Evolutionary conservation across 176 grass and related monocot genomes (phyloP).

Genomic region (Cenchrus purpureus): DNA sequence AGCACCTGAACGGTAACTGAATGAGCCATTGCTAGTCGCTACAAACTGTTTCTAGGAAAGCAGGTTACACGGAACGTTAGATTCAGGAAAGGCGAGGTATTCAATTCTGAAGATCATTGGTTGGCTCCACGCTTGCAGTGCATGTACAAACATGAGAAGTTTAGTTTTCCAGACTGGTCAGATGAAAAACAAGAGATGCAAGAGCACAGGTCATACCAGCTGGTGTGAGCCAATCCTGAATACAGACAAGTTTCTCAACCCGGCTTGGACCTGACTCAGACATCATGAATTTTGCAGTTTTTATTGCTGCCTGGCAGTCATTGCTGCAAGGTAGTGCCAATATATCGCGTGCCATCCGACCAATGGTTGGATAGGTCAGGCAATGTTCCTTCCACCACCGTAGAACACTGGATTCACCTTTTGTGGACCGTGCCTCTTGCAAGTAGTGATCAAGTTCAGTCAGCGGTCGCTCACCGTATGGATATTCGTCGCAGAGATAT

Average conservation of each 20-base stretch:
- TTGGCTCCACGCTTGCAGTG: neutral
- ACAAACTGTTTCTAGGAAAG: neutral
- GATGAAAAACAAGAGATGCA: neutral
- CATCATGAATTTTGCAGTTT: neutral
- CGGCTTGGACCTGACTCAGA: neutral
- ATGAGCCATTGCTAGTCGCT: neutral
- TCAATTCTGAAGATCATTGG: neutral
- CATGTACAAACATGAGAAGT: neutral
- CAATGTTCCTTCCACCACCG: constrained; percentile 40
- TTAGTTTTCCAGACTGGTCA: neutral
- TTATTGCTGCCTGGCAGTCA: constrained; percentile 20
- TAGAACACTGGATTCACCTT: neutral
- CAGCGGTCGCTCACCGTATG: neutral
- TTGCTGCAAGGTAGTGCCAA: constrained; percentile 13
- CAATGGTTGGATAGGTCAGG: constrained; percentile 14
- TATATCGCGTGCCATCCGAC: constrained; percentile 42
- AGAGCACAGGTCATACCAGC: constrained; percentile 5
- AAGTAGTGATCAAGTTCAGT: constrained; percentile 48
- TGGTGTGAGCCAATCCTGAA: constrained; percentile 24
- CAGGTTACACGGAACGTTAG: constrained; percentile 14
- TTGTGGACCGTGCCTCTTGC: constrained; percentile 4
- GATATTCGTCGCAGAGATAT: neutral
- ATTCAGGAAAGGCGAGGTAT: neutral
- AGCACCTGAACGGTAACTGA: neutral
- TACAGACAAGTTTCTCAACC: neutral